Evolutionary conservation across 208 protist species (phyloP).

Genomic region (Acanthamoeba sp.): DNA sequence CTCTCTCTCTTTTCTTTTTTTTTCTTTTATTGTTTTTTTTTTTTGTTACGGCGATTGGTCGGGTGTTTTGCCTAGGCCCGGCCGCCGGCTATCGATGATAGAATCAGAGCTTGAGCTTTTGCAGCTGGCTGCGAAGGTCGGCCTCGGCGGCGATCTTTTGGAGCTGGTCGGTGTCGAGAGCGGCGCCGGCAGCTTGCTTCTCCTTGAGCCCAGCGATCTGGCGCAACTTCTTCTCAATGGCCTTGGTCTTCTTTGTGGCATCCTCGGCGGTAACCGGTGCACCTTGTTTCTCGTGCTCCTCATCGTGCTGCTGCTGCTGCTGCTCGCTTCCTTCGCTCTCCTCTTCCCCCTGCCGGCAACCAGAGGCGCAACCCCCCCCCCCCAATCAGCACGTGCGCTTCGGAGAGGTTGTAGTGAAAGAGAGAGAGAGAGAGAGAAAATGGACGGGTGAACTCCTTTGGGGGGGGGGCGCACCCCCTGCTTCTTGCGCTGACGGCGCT

Average conservation of each 20-base stretch:
- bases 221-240: slow-evolving; percentile 59
- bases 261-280: background rate
- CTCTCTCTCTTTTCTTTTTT: no score
- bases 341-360: background rate
- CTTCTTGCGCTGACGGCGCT: background rate
- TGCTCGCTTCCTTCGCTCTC: background rate
- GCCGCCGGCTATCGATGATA: no score
- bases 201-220: slow-evolving; percentile 45
- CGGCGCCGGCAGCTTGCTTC: slow-evolving; percentile 11
- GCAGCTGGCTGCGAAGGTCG: background rate
- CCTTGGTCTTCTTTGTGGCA: background rate
- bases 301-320: background rate
- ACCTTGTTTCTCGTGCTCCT: background rate
- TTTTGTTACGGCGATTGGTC: no score
- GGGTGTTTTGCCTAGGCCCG: no score
- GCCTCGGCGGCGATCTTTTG: slow-evolving; percentile 11
- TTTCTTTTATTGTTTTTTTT: no score
- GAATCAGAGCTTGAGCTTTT: background rate
- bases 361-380: no score
- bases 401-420: background rate
- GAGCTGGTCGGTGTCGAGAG: slow-evolving; percentile 37
- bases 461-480: background rate
- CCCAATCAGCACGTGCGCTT: no score
- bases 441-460: no score
- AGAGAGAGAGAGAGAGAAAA: background rate